Percentiles rank a stretch among this genome's conserved stretches.
Evolutionary conservation across 1,139 yeast species (phyloP).

Genomic region (Suhomyces taliae): DNA sequence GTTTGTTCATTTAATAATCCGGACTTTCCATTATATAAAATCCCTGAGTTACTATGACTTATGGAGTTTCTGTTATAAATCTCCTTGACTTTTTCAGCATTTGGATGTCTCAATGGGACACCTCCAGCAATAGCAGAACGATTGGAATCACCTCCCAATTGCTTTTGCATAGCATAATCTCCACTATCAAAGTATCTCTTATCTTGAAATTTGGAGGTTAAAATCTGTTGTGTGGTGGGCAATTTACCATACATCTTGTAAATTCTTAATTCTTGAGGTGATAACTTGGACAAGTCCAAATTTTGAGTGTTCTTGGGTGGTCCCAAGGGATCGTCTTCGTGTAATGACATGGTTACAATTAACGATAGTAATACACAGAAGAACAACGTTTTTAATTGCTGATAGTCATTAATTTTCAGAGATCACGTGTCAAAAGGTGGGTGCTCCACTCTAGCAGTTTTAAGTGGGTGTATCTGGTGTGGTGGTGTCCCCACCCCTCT

Average conservation of each 20-base stretch:
- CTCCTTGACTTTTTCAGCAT: slow-evolving; percentile 51
- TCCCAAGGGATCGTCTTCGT: slow-evolving; percentile 50
- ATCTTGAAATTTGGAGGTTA: slow-evolving; percentile 78
- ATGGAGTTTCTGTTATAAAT: slow-evolving; percentile 47
- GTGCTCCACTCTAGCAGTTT: not conserved
- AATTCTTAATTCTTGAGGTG: slow-evolving; percentile 68
- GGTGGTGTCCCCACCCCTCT: too few relatives aligned
- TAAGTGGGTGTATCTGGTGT: not conserved
- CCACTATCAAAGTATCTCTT: slow-evolving; percentile 96
- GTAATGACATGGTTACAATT: slow-evolving; percentile 12
- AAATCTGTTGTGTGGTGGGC: slow-evolving; percentile 82
- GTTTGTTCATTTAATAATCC: slow-evolving; percentile 46
- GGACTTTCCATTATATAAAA: slow-evolving; percentile 49
- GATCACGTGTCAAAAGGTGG: slow-evolving; percentile 4
- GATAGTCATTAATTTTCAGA: slow-evolving; percentile 10
- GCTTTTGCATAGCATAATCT: slow-evolving; percentile 90
- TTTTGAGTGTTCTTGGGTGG: slow-evolving; percentile 48
- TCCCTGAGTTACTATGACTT: slow-evolving; percentile 46
- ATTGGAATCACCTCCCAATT: slow-evolving; percentile 30
- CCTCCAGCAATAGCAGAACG: slow-evolving; percentile 32
- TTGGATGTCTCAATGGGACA: slow-evolving; percentile 47
- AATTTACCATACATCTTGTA: slow-evolving; percentile 84
- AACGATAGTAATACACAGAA: not conserved
- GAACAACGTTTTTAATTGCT: slow-evolving; percentile 4
- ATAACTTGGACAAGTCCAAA: slow-evolving; percentile 55